Evolutionary conservation across 768 basidiomycete genomes (phyloP).

Genomic region (Cytidiella melzeri): DNA sequence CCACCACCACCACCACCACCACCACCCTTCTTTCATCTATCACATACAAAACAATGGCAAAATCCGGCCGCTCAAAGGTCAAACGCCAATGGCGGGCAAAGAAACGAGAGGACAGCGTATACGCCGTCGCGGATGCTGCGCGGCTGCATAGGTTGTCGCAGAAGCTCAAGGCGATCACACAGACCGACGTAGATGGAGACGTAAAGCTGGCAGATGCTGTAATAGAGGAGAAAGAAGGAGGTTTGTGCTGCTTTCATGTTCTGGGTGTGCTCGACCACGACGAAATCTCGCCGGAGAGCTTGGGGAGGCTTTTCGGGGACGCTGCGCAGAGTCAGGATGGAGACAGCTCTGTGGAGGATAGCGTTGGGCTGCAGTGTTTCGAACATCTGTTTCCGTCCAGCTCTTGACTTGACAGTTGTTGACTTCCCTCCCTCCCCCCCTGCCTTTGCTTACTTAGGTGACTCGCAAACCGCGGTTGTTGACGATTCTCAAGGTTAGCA

Average conservation of each 20-base stretch:
- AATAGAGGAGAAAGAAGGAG: slow-evolving; percentile 32
- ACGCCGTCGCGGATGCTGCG: slow-evolving; percentile 72
- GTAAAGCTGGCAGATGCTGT: slow-evolving; percentile 28
- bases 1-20: not conserved
- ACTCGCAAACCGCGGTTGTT: not conserved
- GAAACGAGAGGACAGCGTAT: slow-evolving; percentile 69
- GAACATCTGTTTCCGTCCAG: not conserved
- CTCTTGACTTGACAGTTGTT: not conserved
- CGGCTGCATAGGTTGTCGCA: slow-evolving; percentile 65
- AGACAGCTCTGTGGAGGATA: too few relatives aligned
- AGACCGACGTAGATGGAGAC: slow-evolving; percentile 31
- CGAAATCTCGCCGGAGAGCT: slow-evolving; percentile 46
- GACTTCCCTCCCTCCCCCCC: too few relatives aligned
- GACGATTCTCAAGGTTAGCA: slow-evolving; percentile 1
- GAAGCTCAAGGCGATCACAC: slow-evolving; percentile 50
- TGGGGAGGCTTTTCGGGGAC: slow-evolving; percentile 26
- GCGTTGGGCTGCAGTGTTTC: slow-evolving; percentile 10
- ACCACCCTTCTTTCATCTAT: not conserved
- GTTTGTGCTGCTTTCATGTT: slow-evolving; percentile 43
- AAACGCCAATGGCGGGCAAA: slow-evolving; percentile 74
- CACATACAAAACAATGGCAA: slow-evolving; percentile 58
- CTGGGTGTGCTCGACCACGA: slow-evolving; percentile 54
- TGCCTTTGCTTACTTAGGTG: not conserved
- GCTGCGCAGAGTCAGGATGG: too few relatives aligned
- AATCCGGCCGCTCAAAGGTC: slow-evolving; percentile 76